phyloP scores from a whole-genome alignment of 176 grass and related monocot species.

The Musa schizocarpa region DNA sequence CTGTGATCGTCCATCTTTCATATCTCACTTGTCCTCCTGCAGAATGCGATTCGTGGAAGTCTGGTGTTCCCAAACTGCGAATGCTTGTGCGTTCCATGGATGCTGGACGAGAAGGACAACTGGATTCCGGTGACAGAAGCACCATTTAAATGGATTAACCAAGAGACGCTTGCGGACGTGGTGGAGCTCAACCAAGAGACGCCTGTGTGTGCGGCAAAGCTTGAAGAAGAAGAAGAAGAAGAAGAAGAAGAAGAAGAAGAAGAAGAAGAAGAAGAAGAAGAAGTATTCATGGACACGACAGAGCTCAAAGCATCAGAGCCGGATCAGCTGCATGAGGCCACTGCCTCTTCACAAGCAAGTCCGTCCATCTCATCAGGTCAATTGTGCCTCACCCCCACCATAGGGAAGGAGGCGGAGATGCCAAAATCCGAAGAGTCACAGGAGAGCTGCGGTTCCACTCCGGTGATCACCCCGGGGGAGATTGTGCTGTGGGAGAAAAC shows the following conservation, averaged over 20 bases:
- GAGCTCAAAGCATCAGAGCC: not conserved
- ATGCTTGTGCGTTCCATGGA: not conserved
- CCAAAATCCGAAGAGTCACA: too few species aligned
- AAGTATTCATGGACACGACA: not conserved
- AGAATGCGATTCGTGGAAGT: not conserved
- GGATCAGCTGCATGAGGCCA: not conserved
- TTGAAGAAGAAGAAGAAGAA: too few species aligned
- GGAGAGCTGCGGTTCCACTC: too few species aligned
- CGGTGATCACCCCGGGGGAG: too few species aligned
- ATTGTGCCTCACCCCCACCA: not conserved
- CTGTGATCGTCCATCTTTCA: not conserved
- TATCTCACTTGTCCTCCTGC: not conserved
- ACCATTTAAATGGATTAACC: not conserved
- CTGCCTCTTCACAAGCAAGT: not conserved
- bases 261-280: too few species aligned
- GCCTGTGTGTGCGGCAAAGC: not conserved
- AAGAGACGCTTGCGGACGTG: not conserved
- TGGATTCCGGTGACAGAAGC: not conserved
- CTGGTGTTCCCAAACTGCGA: not conserved
- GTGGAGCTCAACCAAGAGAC: not conserved
- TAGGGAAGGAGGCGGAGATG: not conserved
- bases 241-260: too few species aligned
- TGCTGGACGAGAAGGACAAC: not conserved
- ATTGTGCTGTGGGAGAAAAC: too few species aligned
- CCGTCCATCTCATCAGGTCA: not conserved